Evolutionary conservation across 1,284 basidiomycete species (phyloP), one percentile per base, ranked within the genome.

Genomic region (Ceratobasidium sp.): DNA sequence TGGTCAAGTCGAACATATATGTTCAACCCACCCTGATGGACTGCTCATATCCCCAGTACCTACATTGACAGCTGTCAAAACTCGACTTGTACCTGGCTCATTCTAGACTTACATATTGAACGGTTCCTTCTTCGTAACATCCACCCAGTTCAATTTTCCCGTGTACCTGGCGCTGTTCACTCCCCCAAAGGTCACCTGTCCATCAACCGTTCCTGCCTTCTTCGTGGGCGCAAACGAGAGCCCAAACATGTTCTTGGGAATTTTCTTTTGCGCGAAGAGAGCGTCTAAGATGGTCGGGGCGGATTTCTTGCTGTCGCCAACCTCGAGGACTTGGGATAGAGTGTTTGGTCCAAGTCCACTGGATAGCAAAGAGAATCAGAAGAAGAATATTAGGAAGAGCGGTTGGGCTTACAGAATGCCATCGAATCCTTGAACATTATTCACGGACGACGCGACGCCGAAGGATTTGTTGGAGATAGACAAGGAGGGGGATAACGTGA

Each of bases 41-140:
- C 73, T 76, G 73, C 18, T 76, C 73, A 42, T 46, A 76, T n/a
- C 73, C 73, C 73, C 73, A 76, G 26, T 66, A 76, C 42, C 71
- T 75, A 39, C 3, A 46, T 12, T 51, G 7, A 53, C 23, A 64
- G 20, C 40, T 51, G 40, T 61, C 39, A 72, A 51, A 23, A 39
- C 71, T 20, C 42, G 39, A 40, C 60, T 12, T 26, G 42, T 15
- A 23, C 12, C 55, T 33, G 15, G 53, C 13, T 10, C 39, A 13
- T 23, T 26, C 55, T 10, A 40, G n/a, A 75, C 71, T 61, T 20
- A 75, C 61, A 33, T 20, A 39, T 64, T 76, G 42, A 49, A 76
- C n/a, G 63, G 46, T 20, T 64, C 49, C 58, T 76, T 49, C 61
- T 66, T 76, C 23, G 73, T 76, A 39, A 67, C 46, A 18, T 42